Evolutionary conservation across 1,284 basidiomycete species (phyloP).

Genomic region (Sparassis latifolia): DNA sequence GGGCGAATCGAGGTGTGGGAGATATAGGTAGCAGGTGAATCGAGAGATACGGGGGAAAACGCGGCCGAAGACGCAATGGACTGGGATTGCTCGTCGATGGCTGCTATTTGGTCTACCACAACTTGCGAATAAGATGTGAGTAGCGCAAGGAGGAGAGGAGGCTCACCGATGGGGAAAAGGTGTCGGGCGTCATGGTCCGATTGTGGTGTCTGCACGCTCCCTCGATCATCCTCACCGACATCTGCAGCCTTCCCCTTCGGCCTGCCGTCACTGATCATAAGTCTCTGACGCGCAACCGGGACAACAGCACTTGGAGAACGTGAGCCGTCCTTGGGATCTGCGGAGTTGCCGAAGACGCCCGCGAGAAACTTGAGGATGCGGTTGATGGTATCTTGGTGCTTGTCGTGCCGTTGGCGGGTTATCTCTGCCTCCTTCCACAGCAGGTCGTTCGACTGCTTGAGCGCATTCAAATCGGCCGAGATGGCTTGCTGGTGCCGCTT

Average conservation of each 20-base stretch:
- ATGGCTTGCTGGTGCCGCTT: conserved; percentile 90
- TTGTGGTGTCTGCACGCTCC: no score
- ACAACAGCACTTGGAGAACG: conserved; percentile 39
- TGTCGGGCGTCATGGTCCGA: no score
- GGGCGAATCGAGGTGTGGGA: conserved; percentile 11
- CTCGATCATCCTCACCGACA: conserved; percentile 30
- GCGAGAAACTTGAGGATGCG: conserved; percentile 92
- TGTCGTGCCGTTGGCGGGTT: conserved; percentile 76
- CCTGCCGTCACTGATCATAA: conserved; percentile 62
- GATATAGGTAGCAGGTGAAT: conserved; percentile 4
- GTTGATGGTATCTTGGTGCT: conserved; percentile 97
- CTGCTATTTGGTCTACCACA: conserved; percentile 23
- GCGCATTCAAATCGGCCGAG: conserved; percentile 79
- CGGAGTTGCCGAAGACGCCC: conserved; percentile 76
- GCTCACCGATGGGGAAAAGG: no score
- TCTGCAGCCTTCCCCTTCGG: conserved; percentile 31
- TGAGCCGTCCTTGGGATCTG: conserved; percentile 34
- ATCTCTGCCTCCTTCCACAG: conserved; percentile 91
- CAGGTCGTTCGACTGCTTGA: conserved; percentile 84
- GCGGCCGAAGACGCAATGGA: conserved; percentile 21
- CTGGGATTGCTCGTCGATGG: conserved; percentile 21
- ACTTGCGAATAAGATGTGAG: background rate
- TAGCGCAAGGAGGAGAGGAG: background rate
- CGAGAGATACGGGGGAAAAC: conserved; percentile 15
- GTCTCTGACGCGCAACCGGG: conserved; percentile 42